Percentiles rank a stretch among this genome's conserved stretches.
phyloP scores from a whole-genome alignment of 2,329 filamentous ascomycete species.

The Nemania sp. region DNA sequence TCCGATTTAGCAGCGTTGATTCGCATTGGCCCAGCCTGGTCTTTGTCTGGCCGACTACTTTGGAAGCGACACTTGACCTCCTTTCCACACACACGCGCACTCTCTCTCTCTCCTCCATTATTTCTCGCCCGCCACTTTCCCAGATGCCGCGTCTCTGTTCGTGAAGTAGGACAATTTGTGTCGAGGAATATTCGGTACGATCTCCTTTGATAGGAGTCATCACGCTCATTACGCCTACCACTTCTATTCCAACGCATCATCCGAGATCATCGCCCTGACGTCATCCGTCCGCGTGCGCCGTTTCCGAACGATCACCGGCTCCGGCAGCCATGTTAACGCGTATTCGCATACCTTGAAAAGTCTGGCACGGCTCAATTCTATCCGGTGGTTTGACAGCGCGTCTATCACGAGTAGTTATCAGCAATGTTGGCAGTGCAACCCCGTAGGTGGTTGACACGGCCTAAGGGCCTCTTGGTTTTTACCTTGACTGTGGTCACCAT shows the following conservation, averaged over 20 bases:
- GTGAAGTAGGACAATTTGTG: background rate
- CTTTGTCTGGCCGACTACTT: slow-evolving; percentile 17
- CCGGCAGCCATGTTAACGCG: slow-evolving; percentile 11
- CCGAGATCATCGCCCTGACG: background rate
- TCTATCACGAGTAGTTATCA: background rate
- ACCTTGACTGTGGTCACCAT: slow-evolving; percentile 45
- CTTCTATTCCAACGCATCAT: slow-evolving; percentile 1
- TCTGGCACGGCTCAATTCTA: background rate
- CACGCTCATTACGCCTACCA: slow-evolving; percentile 36
- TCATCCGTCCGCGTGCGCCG: background rate
- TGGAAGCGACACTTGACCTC: background rate
- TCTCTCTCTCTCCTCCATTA: background rate
- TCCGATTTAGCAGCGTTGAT: background rate
- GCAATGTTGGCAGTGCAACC: slow-evolving; percentile 41
- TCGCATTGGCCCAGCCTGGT: background rate
- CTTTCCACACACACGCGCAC: no score
- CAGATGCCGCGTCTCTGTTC: slow-evolving; percentile 6
- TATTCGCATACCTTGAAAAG: slow-evolving; percentile 2
- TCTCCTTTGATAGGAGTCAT: slow-evolving; percentile 45
- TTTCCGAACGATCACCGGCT: slow-evolving; percentile 13
- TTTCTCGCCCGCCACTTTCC: background rate
- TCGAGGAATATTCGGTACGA: slow-evolving; percentile 21
- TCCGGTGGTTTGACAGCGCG: background rate
- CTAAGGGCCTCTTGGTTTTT: slow-evolving; percentile 48
- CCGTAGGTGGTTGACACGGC: slow-evolving; percentile 44